phyloP scores from a whole-genome alignment of 805 yeast species.

The Myxozyma kluyveri region DNA sequence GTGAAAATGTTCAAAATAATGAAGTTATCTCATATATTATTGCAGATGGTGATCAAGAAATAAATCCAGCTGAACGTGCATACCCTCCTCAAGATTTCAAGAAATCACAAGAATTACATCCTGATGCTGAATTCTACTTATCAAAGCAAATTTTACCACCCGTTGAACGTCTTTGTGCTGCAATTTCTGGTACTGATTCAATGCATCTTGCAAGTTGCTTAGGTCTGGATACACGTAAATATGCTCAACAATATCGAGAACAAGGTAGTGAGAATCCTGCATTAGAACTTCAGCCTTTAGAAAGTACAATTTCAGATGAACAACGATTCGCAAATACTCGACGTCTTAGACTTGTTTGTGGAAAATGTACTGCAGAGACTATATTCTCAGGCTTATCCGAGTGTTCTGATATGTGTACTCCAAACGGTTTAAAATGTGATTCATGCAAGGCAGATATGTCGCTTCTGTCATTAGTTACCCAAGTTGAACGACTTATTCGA shows the following conservation, averaged over 20 bases:
- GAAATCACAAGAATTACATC: conserved; percentile 29
- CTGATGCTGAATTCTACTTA: conserved; percentile 74
- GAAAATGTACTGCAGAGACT: conserved; percentile 56
- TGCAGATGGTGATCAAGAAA: not conserved
- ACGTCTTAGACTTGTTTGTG: conserved; percentile 56
- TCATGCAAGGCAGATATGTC: conserved; percentile 56
- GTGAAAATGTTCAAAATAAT: conserved; percentile 84
- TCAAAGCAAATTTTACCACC: conserved; percentile 90
- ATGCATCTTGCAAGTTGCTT: conserved; percentile 71
- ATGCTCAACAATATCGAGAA: conserved; percentile 46
- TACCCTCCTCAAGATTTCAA: conserved; percentile 70
- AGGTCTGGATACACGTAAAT: conserved; percentile 72
- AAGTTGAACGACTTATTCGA: conserved; percentile 71
- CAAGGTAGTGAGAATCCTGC: conserved; percentile 31
- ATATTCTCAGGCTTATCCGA: conserved; percentile 72
- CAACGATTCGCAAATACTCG: conserved; percentile 75
- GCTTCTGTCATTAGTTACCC: conserved; percentile 58
- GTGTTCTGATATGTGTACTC: conserved; percentile 50
- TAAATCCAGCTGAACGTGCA: conserved; percentile 71
- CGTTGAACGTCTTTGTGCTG: conserved; percentile 78
- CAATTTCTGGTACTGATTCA: conserved; percentile 82
- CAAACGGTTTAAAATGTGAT: conserved; percentile 68
- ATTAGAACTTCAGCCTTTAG: conserved; percentile 60
- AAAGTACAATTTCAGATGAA: conserved; percentile 72
- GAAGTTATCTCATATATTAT: conserved; percentile 86